Percentiles rank a stretch among this genome's conserved stretches.
Conservation (phyloP, 192 early-diverging fungal genomes). For the Coemansia sp. region DNA sequence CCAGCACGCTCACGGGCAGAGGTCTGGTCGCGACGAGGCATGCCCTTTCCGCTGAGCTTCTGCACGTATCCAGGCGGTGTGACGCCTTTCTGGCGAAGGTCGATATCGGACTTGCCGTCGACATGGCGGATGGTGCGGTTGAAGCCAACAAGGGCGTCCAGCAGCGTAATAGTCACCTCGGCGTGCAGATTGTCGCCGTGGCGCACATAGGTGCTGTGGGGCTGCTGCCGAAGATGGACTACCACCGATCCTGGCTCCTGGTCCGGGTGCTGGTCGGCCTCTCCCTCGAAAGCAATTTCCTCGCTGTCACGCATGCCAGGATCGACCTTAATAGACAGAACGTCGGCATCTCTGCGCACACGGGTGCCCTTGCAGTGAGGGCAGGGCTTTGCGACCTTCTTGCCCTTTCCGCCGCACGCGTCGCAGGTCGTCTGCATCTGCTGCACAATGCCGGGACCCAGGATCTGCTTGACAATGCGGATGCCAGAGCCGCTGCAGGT, state of each 20-base stretch:
- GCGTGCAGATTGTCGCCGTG: constrained; percentile 75
- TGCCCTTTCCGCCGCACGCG: constrained; percentile 87
- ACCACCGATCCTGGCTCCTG: constrained; percentile 81
- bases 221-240: constrained; percentile 69
- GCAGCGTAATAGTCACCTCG: constrained; percentile 74
- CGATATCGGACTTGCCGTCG: constrained; percentile 69
- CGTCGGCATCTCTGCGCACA: constrained; percentile 79
- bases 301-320: constrained; percentile 80
- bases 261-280: constrained; percentile 91
- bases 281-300: constrained; percentile 77
- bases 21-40: constrained; percentile 63
- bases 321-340: constrained; percentile 76
- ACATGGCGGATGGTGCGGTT: constrained; percentile 71
- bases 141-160: constrained; percentile 81
- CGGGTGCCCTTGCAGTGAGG: constrained; percentile 81
- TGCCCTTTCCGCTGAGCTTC: constrained; percentile 78
- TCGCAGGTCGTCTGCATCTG: constrained; percentile 94
- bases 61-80: constrained; percentile 77
- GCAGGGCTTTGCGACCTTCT: constrained; percentile 78
- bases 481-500: constrained; percentile 80
- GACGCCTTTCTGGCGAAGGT: constrained; percentile 57
- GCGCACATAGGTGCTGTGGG: constrained; percentile 74
- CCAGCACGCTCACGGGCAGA: constrained; percentile 34
- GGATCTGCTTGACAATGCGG: constrained; percentile 75
- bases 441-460: constrained; percentile 93